Percentiles rank a stretch among this genome's conserved stretches.
phyloP scores from a whole-genome alignment of 352 stramenopile species.

The Phytophthora chlamydospora region DNA sequence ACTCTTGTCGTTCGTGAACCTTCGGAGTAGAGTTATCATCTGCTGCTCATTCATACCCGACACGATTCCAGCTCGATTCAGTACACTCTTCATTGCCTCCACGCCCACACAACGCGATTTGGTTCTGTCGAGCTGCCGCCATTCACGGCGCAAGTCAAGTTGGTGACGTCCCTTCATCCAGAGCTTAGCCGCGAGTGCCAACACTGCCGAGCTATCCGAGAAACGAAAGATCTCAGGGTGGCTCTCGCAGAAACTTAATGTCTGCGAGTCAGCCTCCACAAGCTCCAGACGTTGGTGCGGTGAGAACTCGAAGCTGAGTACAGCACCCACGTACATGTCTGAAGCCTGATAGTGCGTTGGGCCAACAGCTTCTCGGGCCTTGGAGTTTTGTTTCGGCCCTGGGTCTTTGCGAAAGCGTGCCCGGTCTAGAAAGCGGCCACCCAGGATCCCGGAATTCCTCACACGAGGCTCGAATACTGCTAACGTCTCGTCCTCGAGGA shows the following conservation, averaged over 20 bases:
- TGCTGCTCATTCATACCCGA: slow-evolving; percentile 65
- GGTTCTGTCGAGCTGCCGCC: slow-evolving; percentile 32
- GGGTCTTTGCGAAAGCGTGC: slow-evolving; percentile 64
- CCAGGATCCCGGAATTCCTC: slow-evolving; percentile 68
- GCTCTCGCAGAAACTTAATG: slow-evolving; percentile 78
- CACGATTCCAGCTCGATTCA: slow-evolving; percentile 17
- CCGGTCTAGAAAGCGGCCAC: slow-evolving; percentile 79
- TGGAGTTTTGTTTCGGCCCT: slow-evolving; percentile 2
- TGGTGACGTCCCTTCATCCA: slow-evolving; percentile 23
- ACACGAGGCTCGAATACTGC: slow-evolving; percentile 75
- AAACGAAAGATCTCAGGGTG: slow-evolving; percentile 71
- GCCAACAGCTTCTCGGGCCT: background rate
- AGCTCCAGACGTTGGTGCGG: slow-evolving; percentile 73
- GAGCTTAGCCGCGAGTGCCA: slow-evolving; percentile 28
- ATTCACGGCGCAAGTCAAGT: slow-evolving; percentile 48
- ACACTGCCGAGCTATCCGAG: slow-evolving; percentile 53
- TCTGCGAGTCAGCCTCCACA: slow-evolving; percentile 78
- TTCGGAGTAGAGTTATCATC: slow-evolving; percentile 60
- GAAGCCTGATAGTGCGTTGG: slow-evolving; percentile 44
- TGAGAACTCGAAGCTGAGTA: slow-evolving; percentile 74
- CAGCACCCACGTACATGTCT: slow-evolving; percentile 79
- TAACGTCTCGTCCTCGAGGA: slow-evolving; percentile 81
- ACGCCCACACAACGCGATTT: slow-evolving; percentile 25
- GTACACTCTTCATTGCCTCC: slow-evolving; percentile 35
- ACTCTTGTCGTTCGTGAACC: slow-evolving; percentile 33